A percentile compares a stretch with the other conserved stretches of the same genome.
Evolutionary conservation across 768 basidiomycete species (phyloP).

Genomic region (Hygrocybe coccinea): DNA sequence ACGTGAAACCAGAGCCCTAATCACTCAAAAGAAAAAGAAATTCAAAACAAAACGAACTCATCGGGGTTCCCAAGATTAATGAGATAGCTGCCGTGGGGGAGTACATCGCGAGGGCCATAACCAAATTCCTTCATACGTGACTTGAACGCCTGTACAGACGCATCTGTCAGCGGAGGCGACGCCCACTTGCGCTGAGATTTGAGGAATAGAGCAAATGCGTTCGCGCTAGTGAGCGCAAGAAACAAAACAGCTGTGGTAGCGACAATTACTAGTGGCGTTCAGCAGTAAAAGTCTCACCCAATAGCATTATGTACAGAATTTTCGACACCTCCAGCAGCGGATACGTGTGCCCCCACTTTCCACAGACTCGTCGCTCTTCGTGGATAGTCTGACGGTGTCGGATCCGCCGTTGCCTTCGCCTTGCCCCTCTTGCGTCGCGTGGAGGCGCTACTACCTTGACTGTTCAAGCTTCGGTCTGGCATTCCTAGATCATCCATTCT

Average conservation of each 20-base stretch:
- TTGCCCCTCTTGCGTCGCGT: too few relatives aligned
- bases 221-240: slow-evolving; percentile 48
- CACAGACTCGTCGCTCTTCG: not conserved
- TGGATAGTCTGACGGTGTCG: too few relatives aligned
- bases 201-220: slow-evolving; percentile 76
- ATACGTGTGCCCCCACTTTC: slow-evolving; percentile 81
- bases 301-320: slow-evolving; percentile 70
- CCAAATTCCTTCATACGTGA: slow-evolving; percentile 53
- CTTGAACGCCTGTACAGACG: slow-evolving; percentile 56
- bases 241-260: not conserved
- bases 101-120: slow-evolving; percentile 56
- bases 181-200: slow-evolving; percentile 84
- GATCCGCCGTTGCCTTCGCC: too few relatives aligned
- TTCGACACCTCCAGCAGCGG: slow-evolving; percentile 74
- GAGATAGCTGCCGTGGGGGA: slow-evolving; percentile 84
- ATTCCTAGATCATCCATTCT: too few relatives aligned
- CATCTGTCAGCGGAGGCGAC: slow-evolving; percentile 51
- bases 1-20: not conserved
- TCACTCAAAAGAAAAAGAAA: too few relatives aligned
- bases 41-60: slow-evolving; percentile 39
- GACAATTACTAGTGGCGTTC: too few relatives aligned
- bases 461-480: too few relatives aligned
- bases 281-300: slow-evolving; percentile 47
- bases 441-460: too few relatives aligned
- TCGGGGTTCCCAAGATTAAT: slow-evolving; percentile 83